Percentiles rank a stretch among this genome's conserved stretches.
Conservation (phyloP, 768 basidiomycete species). For the Lactifluus subvellereus region DNA sequence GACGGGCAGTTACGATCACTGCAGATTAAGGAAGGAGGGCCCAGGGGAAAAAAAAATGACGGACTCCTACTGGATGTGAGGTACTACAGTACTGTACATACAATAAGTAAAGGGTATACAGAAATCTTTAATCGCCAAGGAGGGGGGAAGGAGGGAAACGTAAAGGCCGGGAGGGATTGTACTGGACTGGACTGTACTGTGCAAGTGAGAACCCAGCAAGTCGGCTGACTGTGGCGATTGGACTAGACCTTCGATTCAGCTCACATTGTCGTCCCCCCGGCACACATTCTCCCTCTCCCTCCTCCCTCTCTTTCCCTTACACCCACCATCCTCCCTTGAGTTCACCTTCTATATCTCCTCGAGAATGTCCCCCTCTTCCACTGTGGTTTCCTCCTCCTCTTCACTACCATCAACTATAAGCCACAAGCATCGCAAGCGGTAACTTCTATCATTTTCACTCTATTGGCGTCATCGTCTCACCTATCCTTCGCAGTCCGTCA, state of each 20-base stretch:
- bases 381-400: background rate
- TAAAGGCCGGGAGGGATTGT: conserved; percentile 1
- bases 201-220: conserved; percentile 9
- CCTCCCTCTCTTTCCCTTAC: conserved; percentile 15
- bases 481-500: conserved; percentile 27
- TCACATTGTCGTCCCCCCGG: conserved; percentile 16
- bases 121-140: background rate
- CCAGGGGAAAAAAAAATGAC: background rate
- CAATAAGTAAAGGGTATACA: background rate
- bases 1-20: background rate
- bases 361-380: conserved; percentile 7
- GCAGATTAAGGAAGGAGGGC: conserved; percentile 3
- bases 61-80: too few relatives aligned
- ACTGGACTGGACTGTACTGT: background rate
- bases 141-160: background rate
- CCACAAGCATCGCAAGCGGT: conserved; percentile 22
- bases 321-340: conserved; percentile 17
- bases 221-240: conserved; percentile 23
- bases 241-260: conserved; percentile 20
- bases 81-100: too few relatives aligned
- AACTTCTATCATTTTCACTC: conserved; percentile 10
- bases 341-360: background rate
- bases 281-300: background rate
- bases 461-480: conserved; percentile 13
- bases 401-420: conserved; percentile 3